phyloP scores from a whole-genome alignment of 441 rosid genomes.

The Erodium trifolium region DNA sequence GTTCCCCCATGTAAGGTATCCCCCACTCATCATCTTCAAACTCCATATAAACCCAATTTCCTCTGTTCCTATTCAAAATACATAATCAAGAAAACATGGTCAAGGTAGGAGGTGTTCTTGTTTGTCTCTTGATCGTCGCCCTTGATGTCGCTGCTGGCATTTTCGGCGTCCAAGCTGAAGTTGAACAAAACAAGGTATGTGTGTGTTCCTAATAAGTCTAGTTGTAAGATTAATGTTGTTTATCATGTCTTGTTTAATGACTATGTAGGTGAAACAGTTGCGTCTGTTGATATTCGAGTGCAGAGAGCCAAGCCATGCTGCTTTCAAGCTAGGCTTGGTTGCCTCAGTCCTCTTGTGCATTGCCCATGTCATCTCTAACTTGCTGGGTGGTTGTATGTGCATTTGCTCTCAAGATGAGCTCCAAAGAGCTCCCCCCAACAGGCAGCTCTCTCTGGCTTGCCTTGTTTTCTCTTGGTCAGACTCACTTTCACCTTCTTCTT shows the following conservation, averaged over 20 bases:
- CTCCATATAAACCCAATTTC: background rate
- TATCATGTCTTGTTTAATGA: too few relatives aligned
- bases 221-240: too few relatives aligned
- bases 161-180: constrained; percentile 82
- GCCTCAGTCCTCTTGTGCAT: constrained; percentile 52
- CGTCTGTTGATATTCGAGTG: constrained; percentile 83
- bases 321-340: constrained; percentile 63
- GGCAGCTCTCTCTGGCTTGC: constrained; percentile 65
- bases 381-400: constrained; percentile 75
- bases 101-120: constrained; percentile 48
- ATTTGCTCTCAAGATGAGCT: constrained; percentile 76
- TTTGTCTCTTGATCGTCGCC: constrained; percentile 67
- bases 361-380: constrained; percentile 70
- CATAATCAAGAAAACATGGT: constrained; percentile 27
- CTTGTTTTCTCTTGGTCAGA: constrained; percentile 63
- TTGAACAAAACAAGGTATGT: constrained; percentile 64
- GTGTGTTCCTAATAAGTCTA: too few relatives aligned
- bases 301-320: constrained; percentile 71
- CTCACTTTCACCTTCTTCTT: too few relatives aligned
- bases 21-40: too few relatives aligned
- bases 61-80: background rate
- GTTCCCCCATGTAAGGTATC: too few relatives aligned
- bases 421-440: constrained; percentile 50
- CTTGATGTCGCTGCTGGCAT: constrained; percentile 75
- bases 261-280: constrained; percentile 59